These are phyloP conservation scores for Mycena olivaceomarginata DNA, from an alignment of 768 basidiomycete species.

Conservation along the genomic window DNA sequence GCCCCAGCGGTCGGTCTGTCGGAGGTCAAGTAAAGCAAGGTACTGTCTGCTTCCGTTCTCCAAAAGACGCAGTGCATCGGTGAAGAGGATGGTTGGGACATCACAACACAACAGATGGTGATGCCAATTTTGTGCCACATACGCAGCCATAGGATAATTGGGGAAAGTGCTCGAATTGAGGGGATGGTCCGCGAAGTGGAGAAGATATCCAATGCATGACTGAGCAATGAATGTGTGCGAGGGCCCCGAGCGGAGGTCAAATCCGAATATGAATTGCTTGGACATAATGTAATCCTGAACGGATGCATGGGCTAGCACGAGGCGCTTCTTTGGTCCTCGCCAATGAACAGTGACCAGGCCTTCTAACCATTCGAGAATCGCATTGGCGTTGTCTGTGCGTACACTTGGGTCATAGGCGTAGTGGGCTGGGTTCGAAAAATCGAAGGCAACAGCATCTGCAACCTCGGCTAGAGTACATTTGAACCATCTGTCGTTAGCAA, in stretches of 20 bases:
- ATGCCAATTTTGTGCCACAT: constrained; percentile 14
- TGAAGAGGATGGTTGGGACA: too few species aligned
- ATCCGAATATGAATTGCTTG: constrained; percentile 1
- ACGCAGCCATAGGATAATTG: background rate
- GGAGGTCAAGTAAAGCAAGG: too few species aligned
- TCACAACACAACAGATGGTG: constrained; percentile 9
- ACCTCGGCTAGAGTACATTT: background rate
- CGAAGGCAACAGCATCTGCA: constrained; percentile 21
- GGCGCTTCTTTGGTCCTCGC: background rate
- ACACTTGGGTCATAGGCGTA: constrained; percentile 1
- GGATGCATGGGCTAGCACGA: constrained; percentile 13
- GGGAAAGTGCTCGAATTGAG: background rate
- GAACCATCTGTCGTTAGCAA: too few species aligned
- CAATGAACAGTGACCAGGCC: background rate
- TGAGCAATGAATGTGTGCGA: constrained; percentile 20
- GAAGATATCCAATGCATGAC: constrained; percentile 13
- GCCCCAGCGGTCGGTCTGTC: too few species aligned
- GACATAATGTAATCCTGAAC: constrained; percentile 26
- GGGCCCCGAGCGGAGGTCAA: background rate
- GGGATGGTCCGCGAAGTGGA: constrained; percentile 13
- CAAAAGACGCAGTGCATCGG: background rate
- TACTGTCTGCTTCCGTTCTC: background rate
- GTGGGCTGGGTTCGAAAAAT: background rate
- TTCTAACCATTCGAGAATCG: constrained; percentile 26
- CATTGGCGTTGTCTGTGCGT: background rate